phyloP scores from a whole-genome alignment of 1,284 basidiomycete species.

The Cystobasidium sp. region DNA sequence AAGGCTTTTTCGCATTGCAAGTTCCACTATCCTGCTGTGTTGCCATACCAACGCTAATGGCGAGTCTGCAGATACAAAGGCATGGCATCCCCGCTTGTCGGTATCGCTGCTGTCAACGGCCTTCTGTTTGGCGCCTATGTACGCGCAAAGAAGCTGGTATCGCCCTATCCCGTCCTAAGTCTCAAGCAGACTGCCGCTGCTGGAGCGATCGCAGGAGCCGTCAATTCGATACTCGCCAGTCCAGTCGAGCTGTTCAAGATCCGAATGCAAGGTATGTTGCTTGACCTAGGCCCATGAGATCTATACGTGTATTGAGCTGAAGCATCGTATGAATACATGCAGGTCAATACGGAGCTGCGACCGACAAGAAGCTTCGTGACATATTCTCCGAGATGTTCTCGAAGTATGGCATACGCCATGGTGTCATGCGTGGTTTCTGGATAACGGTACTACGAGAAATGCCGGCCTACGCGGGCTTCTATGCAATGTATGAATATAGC shows the following conservation, averaged over 20 bases:
- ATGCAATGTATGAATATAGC: conserved; percentile 84
- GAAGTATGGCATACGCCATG: conserved; percentile 79
- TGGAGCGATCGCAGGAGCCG: conserved; percentile 87
- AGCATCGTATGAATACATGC: not conserved
- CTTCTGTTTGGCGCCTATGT: conserved; percentile 90
- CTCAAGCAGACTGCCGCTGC: conserved; percentile 79
- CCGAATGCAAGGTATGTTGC: conserved; percentile 35
- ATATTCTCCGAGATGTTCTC: conserved; percentile 81
- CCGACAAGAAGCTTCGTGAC: conserved; percentile 74
- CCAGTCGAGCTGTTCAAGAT: conserved; percentile 67
- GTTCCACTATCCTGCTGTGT: conserved; percentile 90
- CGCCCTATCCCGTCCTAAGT: conserved; percentile 81
- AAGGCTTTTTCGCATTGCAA: conserved; percentile 87
- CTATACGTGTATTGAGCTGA: not conserved
- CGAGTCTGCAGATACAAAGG: conserved; percentile 60
- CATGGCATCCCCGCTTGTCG: conserved; percentile 86
- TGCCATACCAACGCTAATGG: conserved; percentile 28
- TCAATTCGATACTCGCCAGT: conserved; percentile 83
- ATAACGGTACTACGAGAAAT: conserved; percentile 93
- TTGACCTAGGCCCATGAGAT: not conserved
- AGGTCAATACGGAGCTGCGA: conserved; percentile 59
- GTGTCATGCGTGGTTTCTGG: conserved; percentile 97
- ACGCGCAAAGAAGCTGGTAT: conserved; percentile 76
- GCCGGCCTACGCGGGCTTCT: conserved; percentile 80
- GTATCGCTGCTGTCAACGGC: conserved; percentile 96